phyloP scores from a whole-genome alignment of 192 early-diverging fungal species.

The Phlyctochytrium bullatum region DNA sequence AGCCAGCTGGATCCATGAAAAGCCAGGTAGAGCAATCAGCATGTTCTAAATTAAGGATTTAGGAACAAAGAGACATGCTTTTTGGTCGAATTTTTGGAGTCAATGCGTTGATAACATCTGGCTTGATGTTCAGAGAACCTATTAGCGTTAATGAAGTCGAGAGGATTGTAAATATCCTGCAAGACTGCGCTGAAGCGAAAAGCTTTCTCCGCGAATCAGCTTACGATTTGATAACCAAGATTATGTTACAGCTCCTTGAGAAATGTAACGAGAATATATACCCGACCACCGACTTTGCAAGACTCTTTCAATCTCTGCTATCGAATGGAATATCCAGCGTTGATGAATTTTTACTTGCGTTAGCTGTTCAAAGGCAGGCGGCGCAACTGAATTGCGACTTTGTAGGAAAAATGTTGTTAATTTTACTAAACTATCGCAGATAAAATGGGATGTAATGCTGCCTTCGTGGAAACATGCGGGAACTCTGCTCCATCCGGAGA shows the following conservation, averaged over 20 bases:
- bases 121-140: slow-evolving; percentile 58
- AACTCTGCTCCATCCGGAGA: slow-evolving; percentile 24
- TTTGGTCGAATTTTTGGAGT: slow-evolving; percentile 92
- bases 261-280: neutral
- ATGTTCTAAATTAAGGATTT: slow-evolving; percentile 11
- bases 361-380: slow-evolving; percentile 24
- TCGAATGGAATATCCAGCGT: slow-evolving; percentile 22
- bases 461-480: slow-evolving; percentile 27
- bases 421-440: neutral
- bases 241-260: slow-evolving; percentile 23
- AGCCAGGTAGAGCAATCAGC: slow-evolving; percentile 41
- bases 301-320: slow-evolving; percentile 6
- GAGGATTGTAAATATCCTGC: slow-evolving; percentile 67
- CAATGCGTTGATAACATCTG: slow-evolving; percentile 77
- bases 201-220: slow-evolving; percentile 77
- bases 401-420: neutral
- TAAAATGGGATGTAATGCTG: slow-evolving; percentile 23
- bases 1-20: slow-evolving; percentile 63
- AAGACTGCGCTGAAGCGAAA: slow-evolving; percentile 69
- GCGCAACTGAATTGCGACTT: neutral
- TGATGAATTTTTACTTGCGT: slow-evolving; percentile 55
- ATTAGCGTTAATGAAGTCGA: slow-evolving; percentile 70
- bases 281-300: too few species aligned
- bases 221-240: slow-evolving; percentile 64
- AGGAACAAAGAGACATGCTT: slow-evolving; percentile 86